Evolutionary conservation across 2,329 filamentous ascomycete genomes (phyloP).

Genomic region (Proliferodiscus dingleyae): DNA sequence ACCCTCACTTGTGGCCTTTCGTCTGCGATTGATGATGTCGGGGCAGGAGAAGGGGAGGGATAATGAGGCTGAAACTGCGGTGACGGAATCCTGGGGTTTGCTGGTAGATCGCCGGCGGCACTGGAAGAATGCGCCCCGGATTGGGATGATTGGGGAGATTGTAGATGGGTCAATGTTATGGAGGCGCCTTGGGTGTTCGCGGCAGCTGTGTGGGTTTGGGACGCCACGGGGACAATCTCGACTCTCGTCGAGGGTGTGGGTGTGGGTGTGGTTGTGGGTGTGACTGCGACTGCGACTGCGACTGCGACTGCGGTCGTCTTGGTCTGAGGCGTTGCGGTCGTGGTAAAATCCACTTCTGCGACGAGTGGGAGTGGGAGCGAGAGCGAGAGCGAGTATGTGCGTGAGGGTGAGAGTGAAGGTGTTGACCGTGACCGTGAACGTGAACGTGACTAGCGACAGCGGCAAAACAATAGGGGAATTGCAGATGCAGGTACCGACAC

Average conservation of each 20-base stretch:
- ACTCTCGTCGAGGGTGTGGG: constrained; percentile 16
- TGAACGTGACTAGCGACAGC: too few species aligned
- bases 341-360: background rate
- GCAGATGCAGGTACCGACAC: too few species aligned
- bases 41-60: constrained; percentile 20
- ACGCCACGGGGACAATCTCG: constrained; percentile 27
- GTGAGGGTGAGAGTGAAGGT: background rate
- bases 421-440: too few species aligned
- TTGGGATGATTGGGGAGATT: constrained; percentile 1
- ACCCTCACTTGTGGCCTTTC: constrained; percentile 24
- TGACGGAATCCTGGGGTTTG: constrained; percentile 1
- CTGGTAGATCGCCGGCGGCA: constrained; percentile 16
- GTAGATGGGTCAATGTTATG: constrained; percentile 11
- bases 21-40: constrained; percentile 10
- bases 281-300: background rate
- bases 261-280: constrained; percentile 6
- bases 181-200: constrained; percentile 16
- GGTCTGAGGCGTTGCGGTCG: background rate
- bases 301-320: background rate
- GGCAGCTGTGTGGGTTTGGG: constrained; percentile 22
- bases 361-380: background rate
- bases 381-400: background rate
- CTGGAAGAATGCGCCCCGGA: constrained; percentile 5
- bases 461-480: too few species aligned
- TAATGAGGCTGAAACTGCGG: constrained; percentile 28